Conservation (phyloP, 1,284 basidiomycete species). For the Pterula multifida region DNA sequence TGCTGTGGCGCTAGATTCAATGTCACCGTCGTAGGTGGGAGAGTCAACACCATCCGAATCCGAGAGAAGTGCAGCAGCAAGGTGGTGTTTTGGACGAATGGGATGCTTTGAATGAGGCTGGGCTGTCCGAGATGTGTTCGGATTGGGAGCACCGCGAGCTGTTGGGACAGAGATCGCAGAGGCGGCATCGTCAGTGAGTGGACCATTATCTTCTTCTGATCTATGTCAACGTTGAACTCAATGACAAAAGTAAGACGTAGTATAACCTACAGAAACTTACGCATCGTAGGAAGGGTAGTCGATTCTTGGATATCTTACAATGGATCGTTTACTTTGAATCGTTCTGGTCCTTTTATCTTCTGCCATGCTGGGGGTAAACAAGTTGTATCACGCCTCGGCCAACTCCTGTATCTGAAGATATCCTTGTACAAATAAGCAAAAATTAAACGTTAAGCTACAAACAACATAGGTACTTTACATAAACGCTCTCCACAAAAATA, state of each 20-base stretch:
- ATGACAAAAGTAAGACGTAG: background rate
- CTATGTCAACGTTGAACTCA: slow-evolving; percentile 16
- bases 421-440: no score
- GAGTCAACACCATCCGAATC: slow-evolving; percentile 70
- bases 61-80: slow-evolving; percentile 43
- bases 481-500: no score
- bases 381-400: background rate
- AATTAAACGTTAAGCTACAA: no score
- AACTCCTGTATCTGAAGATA: background rate
- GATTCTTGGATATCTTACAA: slow-evolving; percentile 45
- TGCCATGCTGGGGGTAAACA: slow-evolving; percentile 1
- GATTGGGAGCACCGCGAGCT: slow-evolving; percentile 12
- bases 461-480: no score
- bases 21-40: slow-evolving; percentile 83
- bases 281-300: slow-evolving; percentile 73
- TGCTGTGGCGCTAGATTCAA: slow-evolving; percentile 68
- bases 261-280: slow-evolving; percentile 20
- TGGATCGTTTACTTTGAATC: slow-evolving; percentile 39
- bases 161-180: slow-evolving; percentile 35
- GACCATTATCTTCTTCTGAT: slow-evolving; percentile 76
- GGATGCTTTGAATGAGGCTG: slow-evolving; percentile 17
- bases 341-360: background rate
- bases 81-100: slow-evolving; percentile 33
- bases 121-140: slow-evolving; percentile 17
- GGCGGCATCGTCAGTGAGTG: slow-evolving; percentile 59